Base-by-base conservation (phyloP, 2,329 filamentous ascomycete species). In the Trichoderma sp. region DNA sequence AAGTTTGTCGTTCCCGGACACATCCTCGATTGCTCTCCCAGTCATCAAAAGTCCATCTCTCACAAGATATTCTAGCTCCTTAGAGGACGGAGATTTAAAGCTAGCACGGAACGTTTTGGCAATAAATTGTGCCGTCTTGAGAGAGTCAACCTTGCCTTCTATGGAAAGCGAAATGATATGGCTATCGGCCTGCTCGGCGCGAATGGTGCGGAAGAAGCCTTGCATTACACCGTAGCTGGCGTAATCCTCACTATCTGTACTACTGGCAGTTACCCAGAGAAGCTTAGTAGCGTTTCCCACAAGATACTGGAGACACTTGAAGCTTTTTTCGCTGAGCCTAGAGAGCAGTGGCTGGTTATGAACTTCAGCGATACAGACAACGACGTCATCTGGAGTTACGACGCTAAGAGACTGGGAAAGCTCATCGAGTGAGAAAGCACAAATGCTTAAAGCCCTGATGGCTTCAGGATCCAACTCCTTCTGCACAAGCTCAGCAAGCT, bases 151-250 rank as follows among this genome's bases (percentile, higher is more conserved):
- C 13, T 66, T 34, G 5, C 39, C 52, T 58, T 66, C 63, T 4
- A 66, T 66, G 34, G 51, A 6, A 24, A 66, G 24, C 13, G 51
- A 37, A 18, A 66, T 14, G 18, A 58, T 49, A 1, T 32, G 18
- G 18, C 11, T 66, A n/a, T 58, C 26, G 2, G 52, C 4, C 26
- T 66, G 34, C n/a, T 66, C 63, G 11, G 6, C 28, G 13, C 63
- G 52, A 24, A 66, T 58, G 1, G 63, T 2, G 26, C 63, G 63
- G 37, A 66, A 37, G 21, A 66, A 66, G 3, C 63, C 63, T 8
- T 56, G 52, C 5, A 34, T 58, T 4, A 34, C 10, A 5, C 63
- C 39, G n/a, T 49, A 58, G 26, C 34, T 18, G 37, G 63, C 24
- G 13, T 66, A 49, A 4, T 46, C 24, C 2, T 58, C 54, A n/a